A percentile compares a stretch with the other conserved stretches of the same genome.
These are phyloP conservation scores for Neurospora sp. DNA, from an alignment of 2,329 filamentous ascomycete species.

Conservation along the genomic window DNA sequence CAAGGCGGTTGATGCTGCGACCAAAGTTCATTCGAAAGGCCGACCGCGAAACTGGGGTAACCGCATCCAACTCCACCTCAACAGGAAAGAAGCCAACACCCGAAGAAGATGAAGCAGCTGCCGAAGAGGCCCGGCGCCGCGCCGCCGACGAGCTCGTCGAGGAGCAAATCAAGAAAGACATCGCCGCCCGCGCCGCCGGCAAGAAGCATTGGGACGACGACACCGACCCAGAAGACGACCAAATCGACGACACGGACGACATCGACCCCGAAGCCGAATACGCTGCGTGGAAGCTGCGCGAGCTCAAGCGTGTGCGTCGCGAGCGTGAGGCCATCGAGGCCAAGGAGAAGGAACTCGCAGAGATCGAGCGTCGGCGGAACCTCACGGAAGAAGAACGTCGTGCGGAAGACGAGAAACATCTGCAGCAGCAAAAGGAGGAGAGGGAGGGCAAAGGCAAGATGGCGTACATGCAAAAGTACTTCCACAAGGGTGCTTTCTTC, in stretches of 20 bases:
- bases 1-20: slow-evolving; percentile 47
- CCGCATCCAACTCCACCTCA: slow-evolving; percentile 16
- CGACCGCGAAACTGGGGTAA: slow-evolving; percentile 32
- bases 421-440: slow-evolving; percentile 72
- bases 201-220: slow-evolving; percentile 82
- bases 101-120: slow-evolving; percentile 21
- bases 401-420: slow-evolving; percentile 70
- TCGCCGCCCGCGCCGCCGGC: slow-evolving; percentile 61
- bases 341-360: slow-evolving; percentile 75
- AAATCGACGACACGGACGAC: slow-evolving; percentile 83
- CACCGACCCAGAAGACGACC: slow-evolving; percentile 53
- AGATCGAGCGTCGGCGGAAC: slow-evolving; percentile 79
- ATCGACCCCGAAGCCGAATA: slow-evolving; percentile 80
- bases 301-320: slow-evolving; percentile 80
- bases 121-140: slow-evolving; percentile 51
- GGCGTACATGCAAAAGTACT: slow-evolving; percentile 90
- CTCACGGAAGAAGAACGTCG: slow-evolving; percentile 79
- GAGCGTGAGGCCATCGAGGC: slow-evolving; percentile 77
- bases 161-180: slow-evolving; percentile 76
- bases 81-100: slow-evolving; percentile 15
- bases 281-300: slow-evolving; percentile 88
- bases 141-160: slow-evolving; percentile 74
- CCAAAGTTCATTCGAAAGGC: slow-evolving; percentile 56
- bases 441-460: slow-evolving; percentile 71
- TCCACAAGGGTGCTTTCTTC: slow-evolving; percentile 94